Evolutionary conservation across 2,329 filamentous ascomycete genomes (phyloP), one percentile per base, ranked within the genome.

Genomic region (Rhytidhysteron rufulum): DNA sequence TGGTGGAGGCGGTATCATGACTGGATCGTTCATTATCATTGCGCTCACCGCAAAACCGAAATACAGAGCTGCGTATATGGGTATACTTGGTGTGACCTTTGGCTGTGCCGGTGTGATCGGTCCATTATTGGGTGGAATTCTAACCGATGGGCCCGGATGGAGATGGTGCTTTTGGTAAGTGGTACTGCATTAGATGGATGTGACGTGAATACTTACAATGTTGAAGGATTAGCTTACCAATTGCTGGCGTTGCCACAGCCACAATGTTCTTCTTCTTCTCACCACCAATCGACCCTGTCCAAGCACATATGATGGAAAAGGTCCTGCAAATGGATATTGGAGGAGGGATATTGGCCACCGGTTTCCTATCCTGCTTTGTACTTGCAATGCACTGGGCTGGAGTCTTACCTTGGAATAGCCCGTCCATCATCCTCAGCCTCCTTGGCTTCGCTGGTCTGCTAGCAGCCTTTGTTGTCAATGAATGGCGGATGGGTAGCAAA

Each of bases 91-190:
- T 2, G 55, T 54, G 1, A 48, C 54, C 4, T 69, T 64, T 38
- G 62, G 57, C 3, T 25, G 70, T 3, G 50, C 66, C 0, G 47
- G 49, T 27, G 62, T 71, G 5, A 42, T 65, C 13, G 69, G 69
- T 1, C 68, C 69, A 2, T 48, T 71, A 2, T 41, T 72, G 4
- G 69, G 69, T 2, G 69, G 69, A n/a, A 65, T 56, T 1, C 66
- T 72, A 34, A 71, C 69, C 2, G 57, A 67, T 8, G 41, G 63
- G 29, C 60, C 66, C 0, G 58, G 55, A 8, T 72, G 69, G 69
- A 49, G 67, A 37, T 68, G 61, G 62, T 55, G 46, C 13, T 27
- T 27, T 13, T 27, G 24, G 24, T 27, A 13, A 27, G 24, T 13
- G 24, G 7, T 27, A 27, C 7, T 27, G 13, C 13, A 7, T 27